These are phyloP conservation scores for Corynascus novoguineensis DNA, from an alignment of 495 filamentous ascomycete species.

Conservation along the genomic window DNA sequence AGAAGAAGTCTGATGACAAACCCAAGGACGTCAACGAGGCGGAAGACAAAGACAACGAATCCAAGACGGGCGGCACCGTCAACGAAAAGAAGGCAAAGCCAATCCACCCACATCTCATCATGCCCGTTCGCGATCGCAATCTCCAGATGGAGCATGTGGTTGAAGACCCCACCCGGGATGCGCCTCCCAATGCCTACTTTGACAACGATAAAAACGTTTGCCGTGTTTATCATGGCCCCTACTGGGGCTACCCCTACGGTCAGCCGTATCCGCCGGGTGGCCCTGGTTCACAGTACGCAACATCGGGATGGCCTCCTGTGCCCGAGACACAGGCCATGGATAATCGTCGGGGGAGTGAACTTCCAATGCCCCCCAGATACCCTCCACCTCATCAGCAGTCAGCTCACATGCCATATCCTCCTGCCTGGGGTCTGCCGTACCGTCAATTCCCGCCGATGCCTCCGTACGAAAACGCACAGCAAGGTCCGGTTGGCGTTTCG, in stretches of 20 bases:
- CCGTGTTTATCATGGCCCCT: constrained; percentile 46
- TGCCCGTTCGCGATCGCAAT: constrained; percentile 33
- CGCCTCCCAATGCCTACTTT: constrained; percentile 48
- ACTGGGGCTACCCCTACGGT: constrained; percentile 41
- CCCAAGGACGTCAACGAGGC: neutral
- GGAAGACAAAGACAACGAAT: neutral
- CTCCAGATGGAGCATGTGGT: constrained; percentile 42
- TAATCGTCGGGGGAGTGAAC: neutral
- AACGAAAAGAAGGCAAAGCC: constrained; percentile 14
- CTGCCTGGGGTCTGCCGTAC: neutral
- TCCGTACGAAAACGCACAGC: neutral
- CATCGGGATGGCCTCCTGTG: neutral
- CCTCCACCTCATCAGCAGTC: neutral
- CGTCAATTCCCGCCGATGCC: neutral
- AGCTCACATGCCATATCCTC: neutral
- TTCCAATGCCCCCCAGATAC: neutral
- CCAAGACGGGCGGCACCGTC: constrained; percentile 3
- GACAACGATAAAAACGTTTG: constrained; percentile 36
- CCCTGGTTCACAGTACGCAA: neutral
- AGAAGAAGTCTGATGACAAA: neutral
- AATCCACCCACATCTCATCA: constrained; percentile 22
- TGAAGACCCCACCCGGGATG: constrained; percentile 35
- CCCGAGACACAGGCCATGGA: neutral
- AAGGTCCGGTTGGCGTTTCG: neutral
- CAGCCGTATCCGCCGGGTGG: neutral